Conservation (phyloP, 768 basidiomycete species). For the Filobasidium floriforme region DNA sequence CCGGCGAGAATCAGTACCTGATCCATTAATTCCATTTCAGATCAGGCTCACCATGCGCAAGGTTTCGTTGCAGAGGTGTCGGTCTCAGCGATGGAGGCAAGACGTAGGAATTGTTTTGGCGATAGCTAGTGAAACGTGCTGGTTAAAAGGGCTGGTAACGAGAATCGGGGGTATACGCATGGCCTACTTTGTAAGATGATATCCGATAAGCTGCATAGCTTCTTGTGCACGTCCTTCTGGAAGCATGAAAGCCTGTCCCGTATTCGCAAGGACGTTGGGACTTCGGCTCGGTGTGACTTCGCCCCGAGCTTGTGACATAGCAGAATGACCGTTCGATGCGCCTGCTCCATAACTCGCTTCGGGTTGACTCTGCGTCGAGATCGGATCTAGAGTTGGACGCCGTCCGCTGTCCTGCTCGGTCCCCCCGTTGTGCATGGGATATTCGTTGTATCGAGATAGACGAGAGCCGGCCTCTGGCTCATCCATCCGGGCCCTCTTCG, state of each 20-base stretch:
- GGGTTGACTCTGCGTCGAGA: too few relatives aligned
- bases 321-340: too few relatives aligned
- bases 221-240: constrained; percentile 21
- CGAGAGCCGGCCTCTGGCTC: constrained; percentile 12
- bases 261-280: constrained; percentile 17
- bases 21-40: too few relatives aligned
- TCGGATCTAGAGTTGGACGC: too few relatives aligned
- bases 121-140: constrained; percentile 42
- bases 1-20: neutral
- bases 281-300: too few relatives aligned
- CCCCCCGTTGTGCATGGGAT: too few relatives aligned
- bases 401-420: too few relatives aligned
- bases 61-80: constrained; percentile 74
- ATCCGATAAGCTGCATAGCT: constrained; percentile 51
- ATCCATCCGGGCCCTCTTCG: neutral
- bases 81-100: constrained; percentile 80
- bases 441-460: too few relatives aligned
- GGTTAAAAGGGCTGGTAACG: constrained; percentile 29
- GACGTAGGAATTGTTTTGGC: constrained; percentile 67
- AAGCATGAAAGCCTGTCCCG: constrained; percentile 3
- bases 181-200: constrained; percentile 71
- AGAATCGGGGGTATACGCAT: neutral
- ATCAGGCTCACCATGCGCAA: constrained; percentile 65
- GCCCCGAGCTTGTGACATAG: constrained; percentile 14
- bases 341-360: too few relatives aligned